Evolutionary conservation across 495 filamentous ascomycete genomes (phyloP).

Genomic region (Cercophora samala): DNA sequence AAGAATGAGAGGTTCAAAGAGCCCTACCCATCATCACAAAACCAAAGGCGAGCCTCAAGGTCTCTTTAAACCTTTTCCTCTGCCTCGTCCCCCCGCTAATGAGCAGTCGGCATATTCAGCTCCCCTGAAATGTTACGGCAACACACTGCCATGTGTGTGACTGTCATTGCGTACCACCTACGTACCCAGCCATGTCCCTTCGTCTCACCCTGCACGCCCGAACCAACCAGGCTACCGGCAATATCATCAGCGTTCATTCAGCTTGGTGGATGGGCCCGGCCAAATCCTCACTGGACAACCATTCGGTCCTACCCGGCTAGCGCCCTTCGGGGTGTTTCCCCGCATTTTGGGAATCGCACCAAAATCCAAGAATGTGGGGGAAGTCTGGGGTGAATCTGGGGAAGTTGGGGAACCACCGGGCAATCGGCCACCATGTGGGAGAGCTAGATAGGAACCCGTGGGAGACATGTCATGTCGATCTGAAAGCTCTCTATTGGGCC

Average conservation of each 20-base stretch:
- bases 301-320: background rate
- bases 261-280: background rate
- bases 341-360: background rate
- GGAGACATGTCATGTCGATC: background rate
- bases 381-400: conserved; percentile 1
- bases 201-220: background rate
- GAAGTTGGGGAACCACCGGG: background rate
- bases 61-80: background rate
- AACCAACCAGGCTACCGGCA: background rate
- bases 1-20: background rate
- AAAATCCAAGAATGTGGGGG: background rate
- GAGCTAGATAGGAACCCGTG: background rate
- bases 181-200: background rate
- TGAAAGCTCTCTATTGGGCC: background rate
- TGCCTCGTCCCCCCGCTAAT: background rate
- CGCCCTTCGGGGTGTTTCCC: background rate
- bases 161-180: background rate
- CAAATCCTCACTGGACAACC: background rate
- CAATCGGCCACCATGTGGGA: background rate
- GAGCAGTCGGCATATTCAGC: background rate
- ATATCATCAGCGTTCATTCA: background rate
- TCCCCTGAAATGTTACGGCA: background rate
- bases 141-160: background rate
- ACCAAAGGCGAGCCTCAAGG: background rate
- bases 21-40: background rate